Percentiles rank a stretch among this genome's conserved stretches.
These are phyloP conservation scores for Suhomyces choctaworum DNA, from an alignment of 1,139 yeast species.

Conservation along the genomic window DNA sequence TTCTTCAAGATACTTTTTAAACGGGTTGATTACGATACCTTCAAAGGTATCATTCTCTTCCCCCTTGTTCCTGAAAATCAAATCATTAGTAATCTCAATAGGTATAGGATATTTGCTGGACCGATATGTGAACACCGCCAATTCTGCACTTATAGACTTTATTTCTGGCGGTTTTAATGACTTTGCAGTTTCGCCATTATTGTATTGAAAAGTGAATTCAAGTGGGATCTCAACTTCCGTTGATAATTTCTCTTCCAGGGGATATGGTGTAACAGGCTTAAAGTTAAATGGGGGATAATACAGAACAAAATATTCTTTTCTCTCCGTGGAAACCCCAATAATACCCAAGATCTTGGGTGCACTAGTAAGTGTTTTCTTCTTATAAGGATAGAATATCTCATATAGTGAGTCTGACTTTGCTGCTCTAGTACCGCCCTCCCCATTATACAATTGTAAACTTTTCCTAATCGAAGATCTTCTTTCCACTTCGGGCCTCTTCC, in stretches of 20 bases:
- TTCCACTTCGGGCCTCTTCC: slow-evolving; percentile 3
- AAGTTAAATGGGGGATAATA: slow-evolving; percentile 16
- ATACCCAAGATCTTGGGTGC: slow-evolving; percentile 25
- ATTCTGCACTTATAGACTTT: slow-evolving; percentile 20
- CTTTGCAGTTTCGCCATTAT: slow-evolving; percentile 8
- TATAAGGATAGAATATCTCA: slow-evolving; percentile 20
- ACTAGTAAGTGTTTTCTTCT: slow-evolving; percentile 23
- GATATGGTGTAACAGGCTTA: background rate
- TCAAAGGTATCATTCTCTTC: slow-evolving; percentile 21
- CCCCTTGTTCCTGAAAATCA: slow-evolving; percentile 19
- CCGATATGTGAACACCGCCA: slow-evolving; percentile 22
- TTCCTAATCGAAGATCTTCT: background rate
- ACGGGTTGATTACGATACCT: slow-evolving; percentile 20
- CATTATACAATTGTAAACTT: background rate
- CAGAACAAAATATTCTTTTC: slow-evolving; percentile 16
- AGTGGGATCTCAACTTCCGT: slow-evolving; percentile 17
- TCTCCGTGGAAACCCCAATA: slow-evolving; percentile 19
- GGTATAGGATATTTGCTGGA: slow-evolving; percentile 28
- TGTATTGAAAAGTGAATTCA: slow-evolving; percentile 11
- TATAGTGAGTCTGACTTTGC: too few species aligned
- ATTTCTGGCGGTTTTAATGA: slow-evolving; percentile 22
- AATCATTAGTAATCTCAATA: slow-evolving; percentile 20
- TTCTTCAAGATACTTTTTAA: slow-evolving; percentile 19
- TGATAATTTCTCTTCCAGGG: background rate
- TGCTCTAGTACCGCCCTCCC: background rate